Evolutionary conservation across 176 grass and related monocot genomes (phyloP).

Genomic region (Musa schizocarpa): DNA sequence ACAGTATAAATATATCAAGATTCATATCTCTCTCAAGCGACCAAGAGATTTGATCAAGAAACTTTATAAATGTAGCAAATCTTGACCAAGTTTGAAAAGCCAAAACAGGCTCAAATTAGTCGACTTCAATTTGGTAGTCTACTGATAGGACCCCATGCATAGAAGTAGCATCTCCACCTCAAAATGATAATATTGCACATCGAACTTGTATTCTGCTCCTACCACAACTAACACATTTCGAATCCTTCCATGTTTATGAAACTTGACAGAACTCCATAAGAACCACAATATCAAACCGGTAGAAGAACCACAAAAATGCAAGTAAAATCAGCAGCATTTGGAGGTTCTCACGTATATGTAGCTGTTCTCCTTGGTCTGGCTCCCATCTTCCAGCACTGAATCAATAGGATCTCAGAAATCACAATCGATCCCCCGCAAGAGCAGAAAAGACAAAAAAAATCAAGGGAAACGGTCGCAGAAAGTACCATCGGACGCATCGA

Average conservation of each 20-base stretch:
- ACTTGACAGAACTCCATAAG: neutral
- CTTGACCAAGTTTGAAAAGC: too few species aligned
- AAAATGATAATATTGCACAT: too few species aligned
- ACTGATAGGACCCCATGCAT: too few species aligned
- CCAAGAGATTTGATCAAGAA: too few species aligned
- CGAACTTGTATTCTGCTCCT: too few species aligned
- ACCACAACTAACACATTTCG: too few species aligned
- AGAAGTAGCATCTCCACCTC: too few species aligned
- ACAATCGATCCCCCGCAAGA: neutral
- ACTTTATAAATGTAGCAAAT: too few species aligned
- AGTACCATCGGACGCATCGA: slow-evolving; percentile 81
- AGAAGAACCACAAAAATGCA: slow-evolving; percentile 1
- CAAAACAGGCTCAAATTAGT: too few species aligned
- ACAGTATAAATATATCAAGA: neutral
- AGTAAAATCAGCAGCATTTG: neutral
- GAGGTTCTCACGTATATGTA: slow-evolving; percentile 66
- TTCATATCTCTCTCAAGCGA: neutral
- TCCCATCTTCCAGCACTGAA: slow-evolving; percentile 65
- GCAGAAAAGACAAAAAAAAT: neutral
- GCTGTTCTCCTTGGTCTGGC: slow-evolving; percentile 69
- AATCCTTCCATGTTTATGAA: too few species aligned
- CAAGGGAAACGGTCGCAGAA: neutral
- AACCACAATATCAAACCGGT: neutral
- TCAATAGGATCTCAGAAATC: slow-evolving; percentile 22
- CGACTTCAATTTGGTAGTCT: too few species aligned